Percentiles rank a stretch among this genome's conserved stretches.
Conservation (phyloP, 768 basidiomycete genomes). For the Agaricus subrufescens region DNA sequence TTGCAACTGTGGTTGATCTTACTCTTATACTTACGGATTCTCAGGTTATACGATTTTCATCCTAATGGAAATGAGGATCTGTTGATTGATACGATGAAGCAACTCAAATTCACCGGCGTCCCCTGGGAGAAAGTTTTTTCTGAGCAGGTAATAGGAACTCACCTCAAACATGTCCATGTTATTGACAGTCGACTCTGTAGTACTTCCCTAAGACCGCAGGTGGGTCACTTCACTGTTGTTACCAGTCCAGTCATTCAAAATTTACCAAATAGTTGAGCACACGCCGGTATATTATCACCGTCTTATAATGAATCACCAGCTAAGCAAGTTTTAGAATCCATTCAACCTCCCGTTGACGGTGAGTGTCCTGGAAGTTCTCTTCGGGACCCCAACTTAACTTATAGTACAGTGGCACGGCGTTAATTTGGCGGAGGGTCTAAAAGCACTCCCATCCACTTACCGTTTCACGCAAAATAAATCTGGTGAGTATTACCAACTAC, state of each 20-base stretch:
- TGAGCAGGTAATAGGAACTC: conserved; percentile 24
- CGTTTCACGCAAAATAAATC: conserved; percentile 54
- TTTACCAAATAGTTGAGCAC: conserved; percentile 21
- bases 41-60: conserved; percentile 51
- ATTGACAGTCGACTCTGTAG: conserved; percentile 17
- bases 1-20: too few species aligned
- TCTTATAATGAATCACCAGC: neutral
- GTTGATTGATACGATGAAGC: conserved; percentile 49
- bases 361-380: conserved; percentile 2
- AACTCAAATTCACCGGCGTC: conserved; percentile 45
- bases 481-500: conserved; percentile 23
- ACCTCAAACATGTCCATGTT: neutral
- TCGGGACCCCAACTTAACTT: neutral
- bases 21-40: neutral
- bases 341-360: conserved; percentile 39
- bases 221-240: conserved; percentile 7
- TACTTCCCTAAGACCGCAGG: conserved; percentile 40
- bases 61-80: conserved; percentile 44
- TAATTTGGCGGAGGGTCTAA: conserved; percentile 54
- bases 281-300: conserved; percentile 17
- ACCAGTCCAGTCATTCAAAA: neutral
- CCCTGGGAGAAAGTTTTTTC: conserved; percentile 53
- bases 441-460: conserved; percentile 48
- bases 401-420: conserved; percentile 48
- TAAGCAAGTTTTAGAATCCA: conserved; percentile 29